Conservation (phyloP, 257 asterid species). For the Ocimum tenuiflorum region DNA sequence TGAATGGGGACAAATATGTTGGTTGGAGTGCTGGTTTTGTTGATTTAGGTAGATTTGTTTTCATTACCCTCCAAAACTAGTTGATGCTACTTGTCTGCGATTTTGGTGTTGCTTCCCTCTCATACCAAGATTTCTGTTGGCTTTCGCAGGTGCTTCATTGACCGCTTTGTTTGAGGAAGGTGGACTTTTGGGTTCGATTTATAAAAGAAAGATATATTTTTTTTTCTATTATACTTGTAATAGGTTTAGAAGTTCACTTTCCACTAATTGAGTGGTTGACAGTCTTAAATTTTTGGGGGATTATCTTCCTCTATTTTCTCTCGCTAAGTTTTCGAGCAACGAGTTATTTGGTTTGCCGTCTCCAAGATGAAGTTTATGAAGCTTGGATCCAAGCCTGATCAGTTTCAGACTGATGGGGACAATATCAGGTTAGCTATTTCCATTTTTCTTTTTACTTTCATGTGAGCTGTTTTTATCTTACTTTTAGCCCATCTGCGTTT, state of each 20-base stretch:
- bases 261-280: conserved; percentile 1
- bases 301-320: background rate
- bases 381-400: conserved; percentile 83
- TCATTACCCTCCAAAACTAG: conserved; percentile 32
- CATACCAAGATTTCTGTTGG: conserved; percentile 38
- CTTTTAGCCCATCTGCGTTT: too few relatives aligned
- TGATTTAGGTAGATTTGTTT: conserved; percentile 23
- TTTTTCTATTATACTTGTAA: conserved; percentile 11
- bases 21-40: conserved; percentile 41
- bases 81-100: conserved; percentile 48
- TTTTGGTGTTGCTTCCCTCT: conserved; percentile 38
- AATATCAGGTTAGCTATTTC: conserved; percentile 47
- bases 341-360: background rate
- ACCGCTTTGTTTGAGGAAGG: conserved; percentile 30
- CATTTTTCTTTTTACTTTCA: background rate
- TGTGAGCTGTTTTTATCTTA: background rate
- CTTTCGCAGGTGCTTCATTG: conserved; percentile 40
- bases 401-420: conserved; percentile 65
- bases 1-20: conserved; percentile 32
- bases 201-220: conserved; percentile 11
- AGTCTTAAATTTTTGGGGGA: background rate
- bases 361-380: conserved; percentile 76
- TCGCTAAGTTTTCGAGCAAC: background rate
- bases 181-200: conserved; percentile 29
- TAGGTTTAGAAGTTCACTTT: conserved; percentile 11